Percentiles rank a stretch among this genome's conserved stretches.
These are phyloP conservation scores for Eleusine coracana DNA, from an alignment of 176 grass and related monocot genomes.

Conservation along the genomic window DNA sequence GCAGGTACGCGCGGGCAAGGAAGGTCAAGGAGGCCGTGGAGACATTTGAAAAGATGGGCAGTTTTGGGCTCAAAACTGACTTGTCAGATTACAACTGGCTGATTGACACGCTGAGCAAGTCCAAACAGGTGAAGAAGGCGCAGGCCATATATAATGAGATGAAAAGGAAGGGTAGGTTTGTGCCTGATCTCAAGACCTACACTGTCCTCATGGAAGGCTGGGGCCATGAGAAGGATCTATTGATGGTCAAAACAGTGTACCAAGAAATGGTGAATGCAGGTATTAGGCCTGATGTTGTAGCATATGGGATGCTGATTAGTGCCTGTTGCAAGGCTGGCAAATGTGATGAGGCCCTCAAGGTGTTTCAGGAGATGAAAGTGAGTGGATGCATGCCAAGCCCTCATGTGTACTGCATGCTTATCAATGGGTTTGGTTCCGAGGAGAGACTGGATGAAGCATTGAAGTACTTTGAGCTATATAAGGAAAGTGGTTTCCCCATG, in stretches of 20 bases:
- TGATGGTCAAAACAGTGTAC: slow-evolving; percentile 53
- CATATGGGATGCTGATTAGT: slow-evolving; percentile 65
- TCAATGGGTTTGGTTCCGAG: slow-evolving; percentile 62
- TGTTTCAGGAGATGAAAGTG: slow-evolving; percentile 62
- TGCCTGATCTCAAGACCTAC: slow-evolving; percentile 51
- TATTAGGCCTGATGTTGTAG: slow-evolving; percentile 54
- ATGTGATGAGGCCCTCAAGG: slow-evolving; percentile 73
- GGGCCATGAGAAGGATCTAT: slow-evolving; percentile 44
- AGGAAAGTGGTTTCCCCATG: slow-evolving; percentile 58
- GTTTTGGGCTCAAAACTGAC: slow-evolving; percentile 52
- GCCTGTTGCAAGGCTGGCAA: slow-evolving; percentile 62
- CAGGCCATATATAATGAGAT: slow-evolving; percentile 66
- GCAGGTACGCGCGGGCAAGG: slow-evolving; percentile 60
- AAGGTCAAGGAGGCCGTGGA: slow-evolving; percentile 62
- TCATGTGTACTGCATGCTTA: slow-evolving; percentile 75
- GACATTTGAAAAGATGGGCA: slow-evolving; percentile 63
- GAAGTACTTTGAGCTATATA: slow-evolving; percentile 69
- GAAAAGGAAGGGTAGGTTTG: slow-evolving; percentile 56
- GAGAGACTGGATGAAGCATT: slow-evolving; percentile 66
- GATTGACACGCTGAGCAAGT: slow-evolving; percentile 64
- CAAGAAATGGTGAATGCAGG: slow-evolving; percentile 64
- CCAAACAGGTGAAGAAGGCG: slow-evolving; percentile 61
- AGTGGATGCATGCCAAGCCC: slow-evolving; percentile 66
- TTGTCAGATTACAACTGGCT: slow-evolving; percentile 70
- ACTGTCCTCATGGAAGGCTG: slow-evolving; percentile 56